These are phyloP conservation scores for Sesbania bispinosa DNA, from an alignment of 306 rosid species.

Conservation along the genomic window DNA sequence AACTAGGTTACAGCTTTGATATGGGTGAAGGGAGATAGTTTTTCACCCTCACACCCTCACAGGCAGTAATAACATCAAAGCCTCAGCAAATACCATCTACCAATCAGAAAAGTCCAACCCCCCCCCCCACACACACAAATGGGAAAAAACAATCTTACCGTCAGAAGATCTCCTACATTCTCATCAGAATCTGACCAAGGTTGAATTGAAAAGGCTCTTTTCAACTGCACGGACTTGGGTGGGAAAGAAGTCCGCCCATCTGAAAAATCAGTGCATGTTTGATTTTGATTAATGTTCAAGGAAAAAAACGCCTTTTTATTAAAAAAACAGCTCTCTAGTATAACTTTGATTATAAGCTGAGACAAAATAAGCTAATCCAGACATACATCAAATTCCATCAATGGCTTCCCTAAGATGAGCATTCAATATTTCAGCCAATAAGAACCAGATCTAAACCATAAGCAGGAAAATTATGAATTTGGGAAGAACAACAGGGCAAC, in stretches of 20 bases:
- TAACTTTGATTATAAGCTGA: not conserved
- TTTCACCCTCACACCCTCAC: not conserved
- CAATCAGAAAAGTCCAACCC: not conserved
- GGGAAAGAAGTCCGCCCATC: conserved; percentile 55
- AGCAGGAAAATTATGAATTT: conserved; percentile 6
- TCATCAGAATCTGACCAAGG: conserved; percentile 81
- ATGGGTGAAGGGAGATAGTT: not conserved
- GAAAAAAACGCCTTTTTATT: not conserved
- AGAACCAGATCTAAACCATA: not conserved
- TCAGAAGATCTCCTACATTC: conserved; percentile 62
- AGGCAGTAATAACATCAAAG: not conserved
- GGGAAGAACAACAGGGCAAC: not conserved
- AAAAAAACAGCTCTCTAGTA: no score
- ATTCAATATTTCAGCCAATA: not conserved
- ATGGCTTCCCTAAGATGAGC: not conserved
- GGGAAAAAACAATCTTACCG: conserved; percentile 47
- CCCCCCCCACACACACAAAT: no score
- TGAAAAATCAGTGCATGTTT: conserved; percentile 32
- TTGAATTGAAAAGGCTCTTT: conserved; percentile 52
- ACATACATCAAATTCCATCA: not conserved
- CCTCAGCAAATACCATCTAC: conserved; percentile 9
- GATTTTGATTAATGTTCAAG: not conserved
- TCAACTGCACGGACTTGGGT: conserved; percentile 54
- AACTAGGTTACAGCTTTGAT: not conserved
- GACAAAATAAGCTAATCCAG: not conserved